Percentiles rank a stretch among this genome's conserved stretches.
phyloP scores from a whole-genome alignment of 164 flowering plant species.

The Santalum album region DNA sequence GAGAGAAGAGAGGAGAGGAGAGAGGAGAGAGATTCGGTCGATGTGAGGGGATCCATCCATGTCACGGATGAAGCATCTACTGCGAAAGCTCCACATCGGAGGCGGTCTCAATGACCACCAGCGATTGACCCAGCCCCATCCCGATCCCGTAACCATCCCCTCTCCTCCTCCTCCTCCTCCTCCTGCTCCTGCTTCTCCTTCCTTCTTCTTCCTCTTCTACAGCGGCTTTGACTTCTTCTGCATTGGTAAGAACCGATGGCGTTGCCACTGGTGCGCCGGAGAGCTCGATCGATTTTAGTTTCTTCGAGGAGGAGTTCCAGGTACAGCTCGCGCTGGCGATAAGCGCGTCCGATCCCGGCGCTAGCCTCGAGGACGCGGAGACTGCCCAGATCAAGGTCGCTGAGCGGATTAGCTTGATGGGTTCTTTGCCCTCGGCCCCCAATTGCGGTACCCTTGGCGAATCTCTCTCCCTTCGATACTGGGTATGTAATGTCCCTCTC shows the following conservation, averaged over 20 bases:
- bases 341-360: constrained; percentile 79
- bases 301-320: constrained; percentile 92
- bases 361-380: constrained; percentile 47
- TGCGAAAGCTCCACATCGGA: constrained; percentile 78
- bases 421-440: constrained; percentile 37
- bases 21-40: constrained; percentile 2
- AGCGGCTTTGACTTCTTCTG: constrained; percentile 10
- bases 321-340: constrained; percentile 91
- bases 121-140: constrained; percentile 22
- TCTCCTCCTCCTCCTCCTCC: constrained; percentile 5
- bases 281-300: constrained; percentile 36
- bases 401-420: constrained; percentile 65
- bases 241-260: constrained; percentile 17
- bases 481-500: constrained; percentile 34
- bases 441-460: constrained; percentile 36
- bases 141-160: constrained; percentile 15
- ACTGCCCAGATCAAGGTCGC: constrained; percentile 91
- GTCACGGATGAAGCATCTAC: constrained; percentile 80
- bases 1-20: constrained; percentile 1
- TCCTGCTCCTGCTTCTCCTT: neutral
- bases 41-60: constrained; percentile 32
- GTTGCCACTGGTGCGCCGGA: constrained; percentile 13
- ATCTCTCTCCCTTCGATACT: constrained; percentile 69
- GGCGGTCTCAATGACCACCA: constrained; percentile 36
- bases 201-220: constrained; percentile 18